Percentiles rank a stretch among this genome's conserved stretches.
Conservation (phyloP, 176 grass and related monocot genomes). For the Juncus effusus region DNA sequence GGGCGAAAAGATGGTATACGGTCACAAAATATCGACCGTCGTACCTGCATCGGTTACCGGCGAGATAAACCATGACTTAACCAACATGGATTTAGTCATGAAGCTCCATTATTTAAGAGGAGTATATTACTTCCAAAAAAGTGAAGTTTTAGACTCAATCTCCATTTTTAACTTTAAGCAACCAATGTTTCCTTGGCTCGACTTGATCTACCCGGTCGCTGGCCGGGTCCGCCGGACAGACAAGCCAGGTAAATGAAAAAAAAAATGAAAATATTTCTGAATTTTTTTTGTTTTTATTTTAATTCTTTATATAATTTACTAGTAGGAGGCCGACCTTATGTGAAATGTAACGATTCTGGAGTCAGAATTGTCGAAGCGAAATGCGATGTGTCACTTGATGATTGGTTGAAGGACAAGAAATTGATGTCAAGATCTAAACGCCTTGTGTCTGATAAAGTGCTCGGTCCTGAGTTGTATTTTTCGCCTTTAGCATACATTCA, state of each 20-base stretch:
- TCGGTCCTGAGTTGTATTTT: slow-evolving; percentile 81
- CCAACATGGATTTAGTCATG: slow-evolving; percentile 46
- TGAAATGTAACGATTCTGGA: slow-evolving; percentile 96
- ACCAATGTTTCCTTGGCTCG: slow-evolving; percentile 77
- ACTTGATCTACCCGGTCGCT: slow-evolving; percentile 49
- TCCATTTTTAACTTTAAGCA: slow-evolving; percentile 53
- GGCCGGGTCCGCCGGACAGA: slow-evolving; percentile 48
- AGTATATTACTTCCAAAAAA: slow-evolving; percentile 58
- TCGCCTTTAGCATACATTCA: slow-evolving; percentile 81
- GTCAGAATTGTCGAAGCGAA: slow-evolving; percentile 79
- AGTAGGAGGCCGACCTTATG: slow-evolving; percentile 38
- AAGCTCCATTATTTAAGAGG: slow-evolving; percentile 81
- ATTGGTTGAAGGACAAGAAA: slow-evolving; percentile 51
- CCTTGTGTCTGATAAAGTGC: slow-evolving; percentile 69
- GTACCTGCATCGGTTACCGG: slow-evolving; percentile 76
- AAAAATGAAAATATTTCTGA: too few species aligned
- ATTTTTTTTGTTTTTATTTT: too few species aligned
- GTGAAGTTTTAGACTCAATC: slow-evolving; percentile 27
- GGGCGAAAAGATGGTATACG: slow-evolving; percentile 29
- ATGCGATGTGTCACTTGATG: slow-evolving; percentile 44
- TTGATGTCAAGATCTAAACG: slow-evolving; percentile 12
- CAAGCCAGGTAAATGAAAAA: background rate
- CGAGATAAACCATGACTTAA: slow-evolving; percentile 48
- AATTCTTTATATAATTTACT: too few species aligned
- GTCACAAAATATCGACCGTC: slow-evolving; percentile 73